Evolutionary conservation across 805 yeast species (phyloP).

Genomic region (Soucietia sequanensis): DNA sequence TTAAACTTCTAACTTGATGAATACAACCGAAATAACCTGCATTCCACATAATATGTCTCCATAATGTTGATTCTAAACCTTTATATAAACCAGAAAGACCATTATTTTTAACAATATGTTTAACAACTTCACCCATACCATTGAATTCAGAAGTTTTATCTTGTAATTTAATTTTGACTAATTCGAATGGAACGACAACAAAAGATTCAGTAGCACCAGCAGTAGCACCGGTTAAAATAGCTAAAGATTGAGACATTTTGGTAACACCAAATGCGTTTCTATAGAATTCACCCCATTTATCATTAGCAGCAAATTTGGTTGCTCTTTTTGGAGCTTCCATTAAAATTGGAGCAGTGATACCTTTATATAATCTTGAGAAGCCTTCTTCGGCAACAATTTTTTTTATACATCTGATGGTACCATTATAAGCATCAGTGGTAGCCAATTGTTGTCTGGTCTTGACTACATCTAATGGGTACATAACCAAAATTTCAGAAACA

Average conservation of each 20-base stretch:
- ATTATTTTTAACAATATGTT: slow-evolving; percentile 66
- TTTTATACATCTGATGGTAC: slow-evolving; percentile 78
- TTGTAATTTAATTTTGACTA: slow-evolving; percentile 92
- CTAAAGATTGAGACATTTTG: slow-evolving; percentile 74
- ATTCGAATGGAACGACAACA: slow-evolving; percentile 96
- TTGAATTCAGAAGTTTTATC: slow-evolving; percentile 79
- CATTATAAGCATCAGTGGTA: slow-evolving; percentile 64
- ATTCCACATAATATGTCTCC: slow-evolving; percentile 97
- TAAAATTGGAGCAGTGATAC: slow-evolving; percentile 92
- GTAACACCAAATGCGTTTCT: slow-evolving; percentile 65
- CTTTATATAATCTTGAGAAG: slow-evolving; percentile 77
- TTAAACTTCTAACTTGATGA: slow-evolving; percentile 73
- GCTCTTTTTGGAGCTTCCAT: slow-evolving; percentile 99
- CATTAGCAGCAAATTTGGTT: slow-evolving; percentile 96
- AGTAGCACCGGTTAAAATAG: slow-evolving; percentile 92
- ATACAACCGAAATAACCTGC: slow-evolving; percentile 97
- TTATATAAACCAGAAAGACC: slow-evolving; percentile 85
- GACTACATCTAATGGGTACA: slow-evolving; percentile 97
- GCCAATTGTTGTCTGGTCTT: slow-evolving; percentile 91
- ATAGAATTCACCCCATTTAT: slow-evolving; percentile 90
- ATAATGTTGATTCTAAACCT: slow-evolving; percentile 94
- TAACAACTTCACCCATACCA: slow-evolving; percentile 81
- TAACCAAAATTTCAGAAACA: slow-evolving; percentile 88
- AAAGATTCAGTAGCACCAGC: slow-evolving; percentile 98
- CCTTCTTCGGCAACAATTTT: slow-evolving; percentile 90